Evolutionary conservation across 2,329 filamentous ascomycete genomes (phyloP), one percentile per base, ranked within the genome.

Genomic region (Ophiostoma pallidulum): DNA sequence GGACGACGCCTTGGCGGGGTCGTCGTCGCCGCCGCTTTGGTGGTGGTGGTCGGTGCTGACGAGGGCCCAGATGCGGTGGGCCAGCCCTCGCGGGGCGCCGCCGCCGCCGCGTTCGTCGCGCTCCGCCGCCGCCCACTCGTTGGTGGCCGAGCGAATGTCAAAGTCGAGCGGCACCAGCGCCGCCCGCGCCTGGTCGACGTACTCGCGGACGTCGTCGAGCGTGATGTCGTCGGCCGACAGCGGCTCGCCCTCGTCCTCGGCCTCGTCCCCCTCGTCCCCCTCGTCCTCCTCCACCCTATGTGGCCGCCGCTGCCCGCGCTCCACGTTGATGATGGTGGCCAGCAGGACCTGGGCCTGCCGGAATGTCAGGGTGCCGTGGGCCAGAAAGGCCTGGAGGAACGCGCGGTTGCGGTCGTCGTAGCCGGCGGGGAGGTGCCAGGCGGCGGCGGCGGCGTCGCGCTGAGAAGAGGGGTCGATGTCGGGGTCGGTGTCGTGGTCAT

Each of bases 11-110:
- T n/a, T n/a, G n/a, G n/a, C n/a, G n/a, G n/a, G n/a, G n/a, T n/a
- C n/a, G n/a, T n/a, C n/a, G n/a, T n/a, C n/a, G n/a, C n/a, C n/a
- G n/a, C n/a, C n/a, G n/a, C n/a, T n/a, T n/a, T 91, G 70, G 0
- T 83, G 71, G 64, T 98, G 92, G 52, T 84, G 88, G 9, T 85
- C 83, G 1, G 84, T 87, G 66, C 98, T 98, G 40, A 97, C 83
- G 29, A 98, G 72, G 2, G 86, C 87, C 62, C 82, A 95, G 19
- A 89, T 70, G n/a, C 80, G 77, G 57, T 79, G 69, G 54, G 41
- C 36, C 28, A 18, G 24, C 38, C 4, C n/a, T 12, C 14, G 28
- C 29, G 14, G 13, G 12, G 9, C 41, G 29, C 24, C 65, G 60
- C 28, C 38, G 18, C 20, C 13, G 24, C 16, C 32, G n/a, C 22